Conservation (phyloP, 345 rosid genomes). For the Garcia nutans region DNA sequence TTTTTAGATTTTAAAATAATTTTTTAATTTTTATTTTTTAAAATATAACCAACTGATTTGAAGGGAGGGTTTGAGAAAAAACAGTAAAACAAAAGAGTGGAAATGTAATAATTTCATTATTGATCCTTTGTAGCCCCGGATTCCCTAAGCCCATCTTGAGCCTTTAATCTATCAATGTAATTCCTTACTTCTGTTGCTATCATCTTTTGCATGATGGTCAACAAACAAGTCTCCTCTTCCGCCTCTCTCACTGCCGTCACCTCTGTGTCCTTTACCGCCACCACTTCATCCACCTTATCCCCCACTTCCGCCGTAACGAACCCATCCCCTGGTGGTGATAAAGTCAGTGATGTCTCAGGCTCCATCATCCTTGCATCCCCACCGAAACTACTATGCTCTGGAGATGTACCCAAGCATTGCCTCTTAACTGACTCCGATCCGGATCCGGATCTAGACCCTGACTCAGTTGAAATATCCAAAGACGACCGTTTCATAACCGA, state of each 20-base stretch:
- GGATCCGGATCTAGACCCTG: conserved; percentile 23
- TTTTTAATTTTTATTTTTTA: no score
- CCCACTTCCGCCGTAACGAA: background rate
- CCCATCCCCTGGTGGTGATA: conserved; percentile 49
- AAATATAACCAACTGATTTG: no score
- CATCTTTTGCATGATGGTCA: conserved; percentile 48
- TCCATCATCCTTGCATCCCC: conserved; percentile 13
- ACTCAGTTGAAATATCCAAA: conserved; percentile 17
- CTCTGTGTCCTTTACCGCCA: background rate
- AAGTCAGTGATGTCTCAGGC: conserved; percentile 41
- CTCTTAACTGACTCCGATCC: conserved; percentile 32
- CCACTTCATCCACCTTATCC: conserved; percentile 12
- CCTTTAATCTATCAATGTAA: conserved; percentile 41
- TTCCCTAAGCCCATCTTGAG: background rate
- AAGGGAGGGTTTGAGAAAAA: no score
- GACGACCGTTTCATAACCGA: conserved; percentile 26
- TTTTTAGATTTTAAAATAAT: no score
- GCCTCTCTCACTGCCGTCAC: background rate
- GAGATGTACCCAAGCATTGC: conserved; percentile 22
- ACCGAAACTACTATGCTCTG: conserved; percentile 16
- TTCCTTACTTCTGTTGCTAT: conserved; percentile 53
- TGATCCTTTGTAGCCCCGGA: background rate
- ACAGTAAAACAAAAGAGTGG: no score
- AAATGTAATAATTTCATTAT: background rate
- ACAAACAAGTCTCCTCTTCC: conserved; percentile 38